Base-by-base conservation (phyloP, 768 basidiomycete genomes). In the Tricholoma sp. region DNA sequence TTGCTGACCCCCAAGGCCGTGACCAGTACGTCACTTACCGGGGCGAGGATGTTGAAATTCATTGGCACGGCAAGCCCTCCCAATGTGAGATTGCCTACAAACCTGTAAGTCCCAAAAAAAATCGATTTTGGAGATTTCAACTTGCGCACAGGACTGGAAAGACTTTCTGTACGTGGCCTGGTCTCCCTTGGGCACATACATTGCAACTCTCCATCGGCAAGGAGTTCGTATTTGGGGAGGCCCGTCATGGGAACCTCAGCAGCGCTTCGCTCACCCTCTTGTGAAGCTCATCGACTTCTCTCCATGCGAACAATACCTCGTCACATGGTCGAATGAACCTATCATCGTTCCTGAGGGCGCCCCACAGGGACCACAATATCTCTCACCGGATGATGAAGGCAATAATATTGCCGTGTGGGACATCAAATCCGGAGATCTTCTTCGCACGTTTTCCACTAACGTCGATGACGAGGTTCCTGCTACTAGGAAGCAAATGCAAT, bases 351-450 rank as follows among this genome's bases (percentile, higher is more conserved):
- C 89, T 24, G 88, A 91, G 57, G 85, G 85, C 59, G 85, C 88
- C 39, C 76, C 83, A 29, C 89, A 91, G 70, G 91, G 94, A 8
- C 87, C 84, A 51, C 88, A 88, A 66, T 91, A 83, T 68, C 91
- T 94, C 74, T 89, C 92, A 47, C 85, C 89, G 4, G 94, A 96
- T 57, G 97, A 98, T 69, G 94, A 96, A 73, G 97, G 94, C 32
- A 94, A 96, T 74, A 89, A 94, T 63, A 81, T 98, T 59, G 97
- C 95, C 56, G 85, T 99, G n/a, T 99, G 97, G 97, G 94, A 98
- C 65, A 85, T 96, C 76, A 95, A 94, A 72, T 88, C 94, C 15
- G 93, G 93, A 28, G 80, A 88, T 61, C 84, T 98, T 18, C 81
- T 98, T 44, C 89, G 97, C 52, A 98, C 95, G 1, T 98, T 99